Evolutionary conservation across 495 filamentous ascomycete genomes (phyloP), one percentile per base, ranked within the genome.

Genomic region (Entonaema liquescens): DNA sequence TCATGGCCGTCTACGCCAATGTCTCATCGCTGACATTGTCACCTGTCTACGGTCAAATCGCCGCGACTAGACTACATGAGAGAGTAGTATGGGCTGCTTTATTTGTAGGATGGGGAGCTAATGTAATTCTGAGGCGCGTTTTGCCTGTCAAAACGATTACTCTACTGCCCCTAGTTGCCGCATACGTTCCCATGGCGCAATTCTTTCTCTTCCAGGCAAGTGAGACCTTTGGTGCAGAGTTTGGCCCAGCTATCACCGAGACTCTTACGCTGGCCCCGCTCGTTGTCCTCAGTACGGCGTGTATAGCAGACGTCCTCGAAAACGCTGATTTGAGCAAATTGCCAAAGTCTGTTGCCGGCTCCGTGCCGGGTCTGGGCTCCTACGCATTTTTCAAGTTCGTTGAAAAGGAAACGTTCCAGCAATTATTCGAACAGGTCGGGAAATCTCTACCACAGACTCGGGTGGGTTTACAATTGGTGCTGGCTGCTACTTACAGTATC

Each of bases 1-100:
- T 95, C 49, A 85, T 89, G n/a, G 93, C 92, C 1, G 76, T 91
- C 50, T 91, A 87, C 66, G 92, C 93, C 21, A 89, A 88, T 60
- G 87, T 93, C 59, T 95, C 93, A 25, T 84, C 91, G 70, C 81
- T 93, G 67, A 88, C 85, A 5, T 79, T 98, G 35, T 90, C 92
- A 21, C 95, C 95, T 2, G 91, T 94, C 21, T 98, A 96, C 80
- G 95, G 95, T 23, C 86, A 89, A 15, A 89, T 93, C 23, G 90
- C 95, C 9, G 78, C 93, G 1, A 85, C 87, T 11, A 83, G 90
- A 72, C 90, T 90, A 78, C 94, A 97, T 77, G 76, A 82, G 58
- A 85, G 87, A 72, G 84, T 91, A 19, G 84, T 92, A 49, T 87
- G 85, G 63, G 79, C 85, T 8, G 89, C 85, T 42, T 86, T 88